phyloP scores from a whole-genome alignment of 2,329 filamentous ascomycete species.

The Cyphellophora europaea region DNA sequence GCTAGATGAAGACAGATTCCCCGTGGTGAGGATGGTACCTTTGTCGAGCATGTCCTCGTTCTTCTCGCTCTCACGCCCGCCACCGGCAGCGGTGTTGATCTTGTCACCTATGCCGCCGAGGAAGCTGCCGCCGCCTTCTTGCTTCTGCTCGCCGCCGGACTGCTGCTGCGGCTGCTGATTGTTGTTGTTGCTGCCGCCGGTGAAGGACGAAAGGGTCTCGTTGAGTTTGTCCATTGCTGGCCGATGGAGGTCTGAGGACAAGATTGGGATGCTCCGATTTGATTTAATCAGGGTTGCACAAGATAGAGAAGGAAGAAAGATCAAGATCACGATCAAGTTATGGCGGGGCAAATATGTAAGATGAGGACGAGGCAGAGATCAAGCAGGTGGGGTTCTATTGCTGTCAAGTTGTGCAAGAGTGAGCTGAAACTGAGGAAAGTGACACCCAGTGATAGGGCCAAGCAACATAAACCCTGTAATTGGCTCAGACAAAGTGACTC shows the following conservation, averaged over 20 bases:
- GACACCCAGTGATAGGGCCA: neutral
- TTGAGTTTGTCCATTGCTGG: constrained; percentile 18
- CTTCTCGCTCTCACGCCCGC: constrained; percentile 66
- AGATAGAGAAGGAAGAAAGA: neutral
- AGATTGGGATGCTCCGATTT: neutral
- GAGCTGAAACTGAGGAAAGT: neutral
- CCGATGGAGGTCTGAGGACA: neutral
- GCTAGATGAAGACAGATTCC: neutral
- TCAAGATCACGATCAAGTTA: too few species aligned
- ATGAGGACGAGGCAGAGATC: too few species aligned
- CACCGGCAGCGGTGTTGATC: constrained; percentile 62
- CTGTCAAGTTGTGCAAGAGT: neutral
- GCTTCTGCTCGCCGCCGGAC: constrained; percentile 11
- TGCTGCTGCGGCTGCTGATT: constrained; percentile 4
- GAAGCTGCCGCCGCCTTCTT: constrained; percentile 27
- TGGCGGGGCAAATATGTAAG: neutral
- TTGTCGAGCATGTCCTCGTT: constrained; percentile 79
- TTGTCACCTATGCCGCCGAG: constrained; percentile 57
- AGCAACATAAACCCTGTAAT: neutral
- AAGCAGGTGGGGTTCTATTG: too few species aligned
- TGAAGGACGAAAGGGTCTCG: constrained; percentile 15
- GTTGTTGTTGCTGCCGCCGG: constrained; percentile 11
- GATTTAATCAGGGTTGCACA: neutral
- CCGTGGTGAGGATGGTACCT: too few species aligned
- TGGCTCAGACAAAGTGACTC: neutral